phyloP scores from a whole-genome alignment of 352 stramenopile genomes.

The Phytophthora pisi region DNA sequence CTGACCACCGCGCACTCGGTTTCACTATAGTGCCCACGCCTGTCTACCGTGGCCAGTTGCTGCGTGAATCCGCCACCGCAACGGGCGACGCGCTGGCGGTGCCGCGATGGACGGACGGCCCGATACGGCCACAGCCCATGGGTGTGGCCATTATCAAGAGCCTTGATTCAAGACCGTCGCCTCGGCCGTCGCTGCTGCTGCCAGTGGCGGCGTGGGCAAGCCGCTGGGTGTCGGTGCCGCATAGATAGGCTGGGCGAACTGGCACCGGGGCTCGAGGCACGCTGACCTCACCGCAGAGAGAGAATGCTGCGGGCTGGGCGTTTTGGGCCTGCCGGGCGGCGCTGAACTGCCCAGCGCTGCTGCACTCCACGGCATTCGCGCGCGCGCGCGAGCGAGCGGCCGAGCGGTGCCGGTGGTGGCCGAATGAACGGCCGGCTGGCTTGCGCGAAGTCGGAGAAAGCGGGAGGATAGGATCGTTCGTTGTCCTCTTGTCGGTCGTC shows the following conservation, averaged over 20 bases:
- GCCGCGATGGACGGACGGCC: background rate
- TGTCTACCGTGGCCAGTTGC: slow-evolving; percentile 30
- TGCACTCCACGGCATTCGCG: too few relatives aligned
- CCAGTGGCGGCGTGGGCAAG: too few relatives aligned
- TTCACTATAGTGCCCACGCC: slow-evolving; percentile 26
- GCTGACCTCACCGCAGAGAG: slow-evolving; percentile 29
- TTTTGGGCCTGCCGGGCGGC: slow-evolving; percentile 2
- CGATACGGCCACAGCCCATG: background rate
- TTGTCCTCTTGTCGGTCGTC: slow-evolving; percentile 29
- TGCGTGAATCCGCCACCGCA: slow-evolving; percentile 20
- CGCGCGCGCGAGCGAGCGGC: background rate
- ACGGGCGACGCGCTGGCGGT: slow-evolving; percentile 2
- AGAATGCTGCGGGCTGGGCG: slow-evolving; percentile 7
- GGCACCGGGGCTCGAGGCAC: slow-evolving; percentile 17
- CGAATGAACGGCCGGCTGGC: background rate
- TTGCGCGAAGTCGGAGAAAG: slow-evolving; percentile 19
- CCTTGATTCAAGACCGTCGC: too few relatives aligned
- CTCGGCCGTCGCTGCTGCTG: too few relatives aligned
- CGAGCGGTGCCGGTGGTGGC: background rate
- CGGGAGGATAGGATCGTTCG: slow-evolving; percentile 16
- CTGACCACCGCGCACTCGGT: slow-evolving; percentile 21
- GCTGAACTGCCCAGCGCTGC: slow-evolving; percentile 12
- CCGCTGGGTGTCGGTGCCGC: background rate
- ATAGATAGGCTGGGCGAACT: slow-evolving; percentile 18
- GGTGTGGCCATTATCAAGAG: background rate